phyloP scores from a whole-genome alignment of 148 eudicot genomes.

The Suaeda aralocaspica region DNA sequence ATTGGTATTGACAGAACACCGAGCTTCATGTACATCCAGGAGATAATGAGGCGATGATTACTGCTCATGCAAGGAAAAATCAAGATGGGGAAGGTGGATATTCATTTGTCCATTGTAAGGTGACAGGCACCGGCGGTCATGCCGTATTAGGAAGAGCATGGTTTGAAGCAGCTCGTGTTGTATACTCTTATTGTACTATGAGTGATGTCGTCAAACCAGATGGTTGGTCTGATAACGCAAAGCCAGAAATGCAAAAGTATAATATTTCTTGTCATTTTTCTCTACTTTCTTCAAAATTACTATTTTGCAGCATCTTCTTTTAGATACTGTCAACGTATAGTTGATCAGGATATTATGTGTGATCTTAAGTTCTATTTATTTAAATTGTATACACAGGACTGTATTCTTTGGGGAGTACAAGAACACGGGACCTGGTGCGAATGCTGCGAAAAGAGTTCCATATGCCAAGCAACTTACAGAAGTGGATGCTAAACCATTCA shows the following conservation, averaged over 20 bases:
- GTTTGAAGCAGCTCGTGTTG: conserved; percentile 27
- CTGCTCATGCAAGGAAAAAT: conserved; percentile 32
- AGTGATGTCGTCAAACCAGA: conserved; percentile 26
- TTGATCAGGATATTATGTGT: no score
- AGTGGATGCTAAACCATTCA: conserved; percentile 33
- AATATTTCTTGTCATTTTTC: neutral
- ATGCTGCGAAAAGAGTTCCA: neutral
- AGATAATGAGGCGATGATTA: conserved; percentile 19
- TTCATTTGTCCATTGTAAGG: conserved; percentile 23
- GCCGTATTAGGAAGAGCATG: conserved; percentile 32
- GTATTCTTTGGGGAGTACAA: conserved; percentile 48
- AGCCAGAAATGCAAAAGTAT: conserved; percentile 24
- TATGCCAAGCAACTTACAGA: conserved; percentile 36
- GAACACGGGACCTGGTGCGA: conserved; percentile 43
- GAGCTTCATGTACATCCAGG: conserved; percentile 34
- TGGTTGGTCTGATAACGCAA: conserved; percentile 33
- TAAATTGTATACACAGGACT: conserved; percentile 34
- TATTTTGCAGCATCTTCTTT: no score
- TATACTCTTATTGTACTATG: conserved; percentile 23
- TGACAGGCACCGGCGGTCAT: conserved; percentile 27
- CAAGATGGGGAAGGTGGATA: conserved; percentile 19
- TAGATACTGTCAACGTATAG: no score
- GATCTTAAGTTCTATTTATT: no score
- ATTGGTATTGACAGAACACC: conserved; percentile 12
- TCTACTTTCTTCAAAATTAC: neutral